Percentiles rank a stretch among this genome's conserved stretches.
Conservation (phyloP, 2,329 filamentous ascomycete species). For the Xylaria sp. region DNA sequence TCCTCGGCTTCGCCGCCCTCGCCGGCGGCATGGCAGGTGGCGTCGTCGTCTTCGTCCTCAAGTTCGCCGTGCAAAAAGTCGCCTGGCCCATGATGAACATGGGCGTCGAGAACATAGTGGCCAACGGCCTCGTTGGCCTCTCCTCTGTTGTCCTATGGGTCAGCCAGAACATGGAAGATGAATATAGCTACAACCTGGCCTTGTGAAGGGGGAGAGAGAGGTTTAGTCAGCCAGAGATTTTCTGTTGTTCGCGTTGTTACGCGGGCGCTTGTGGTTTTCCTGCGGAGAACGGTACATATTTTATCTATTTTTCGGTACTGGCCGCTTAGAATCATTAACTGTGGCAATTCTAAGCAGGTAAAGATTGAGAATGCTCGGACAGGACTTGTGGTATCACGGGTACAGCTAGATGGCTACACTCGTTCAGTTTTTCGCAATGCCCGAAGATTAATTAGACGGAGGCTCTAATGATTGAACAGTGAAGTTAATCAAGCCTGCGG, state of each 20-base stretch:
- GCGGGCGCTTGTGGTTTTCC: neutral
- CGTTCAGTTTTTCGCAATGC: neutral
- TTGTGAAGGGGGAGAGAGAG: conserved; percentile 52
- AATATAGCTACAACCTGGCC: conserved; percentile 74
- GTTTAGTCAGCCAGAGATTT: neutral
- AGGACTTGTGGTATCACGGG: neutral
- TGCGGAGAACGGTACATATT: neutral
- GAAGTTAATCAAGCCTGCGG: neutral
- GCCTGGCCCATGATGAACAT: conserved; percentile 70
- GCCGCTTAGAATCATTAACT: neutral
- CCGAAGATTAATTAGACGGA: neutral
- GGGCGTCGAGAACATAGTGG: conserved; percentile 73
- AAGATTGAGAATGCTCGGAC: conserved; percentile 13
- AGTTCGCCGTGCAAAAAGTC: conserved; percentile 68
- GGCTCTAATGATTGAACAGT: neutral
- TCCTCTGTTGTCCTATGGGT: conserved; percentile 74
- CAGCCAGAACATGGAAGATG: conserved; percentile 78
- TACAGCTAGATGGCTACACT: neutral
- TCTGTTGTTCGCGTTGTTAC: neutral
- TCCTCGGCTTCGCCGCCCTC: conserved; percentile 72
- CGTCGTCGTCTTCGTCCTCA: conserved; percentile 74
- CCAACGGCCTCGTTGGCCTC: conserved; percentile 70
- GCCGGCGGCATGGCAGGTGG: conserved; percentile 75
- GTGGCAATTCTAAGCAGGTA: neutral
- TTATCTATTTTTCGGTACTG: neutral